phyloP scores from a whole-genome alignment of 2,329 filamentous ascomycete genomes.

The Cladosporium sp. region DNA sequence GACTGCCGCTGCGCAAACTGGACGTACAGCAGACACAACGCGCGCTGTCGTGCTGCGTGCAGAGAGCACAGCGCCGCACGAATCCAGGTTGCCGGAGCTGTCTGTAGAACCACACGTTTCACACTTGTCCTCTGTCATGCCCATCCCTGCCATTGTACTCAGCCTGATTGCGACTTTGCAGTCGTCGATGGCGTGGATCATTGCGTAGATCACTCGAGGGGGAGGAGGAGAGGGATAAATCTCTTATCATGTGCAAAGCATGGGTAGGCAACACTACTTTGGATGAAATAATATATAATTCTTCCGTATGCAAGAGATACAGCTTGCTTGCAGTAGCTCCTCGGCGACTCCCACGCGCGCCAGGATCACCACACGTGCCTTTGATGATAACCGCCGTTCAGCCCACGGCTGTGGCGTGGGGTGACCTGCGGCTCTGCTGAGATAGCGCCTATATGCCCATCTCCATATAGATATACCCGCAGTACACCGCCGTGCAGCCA shows the following conservation, averaged over 20 bases:
- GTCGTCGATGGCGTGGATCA: too few relatives aligned
- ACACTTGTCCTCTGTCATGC: neutral
- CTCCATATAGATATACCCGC: neutral
- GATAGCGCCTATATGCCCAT: neutral
- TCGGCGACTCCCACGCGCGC: neutral
- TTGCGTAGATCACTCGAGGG: too few relatives aligned
- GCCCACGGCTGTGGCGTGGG: constrained; percentile 5
- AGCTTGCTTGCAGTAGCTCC: too few relatives aligned
- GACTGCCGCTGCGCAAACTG: neutral
- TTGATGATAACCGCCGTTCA: constrained; percentile 1
- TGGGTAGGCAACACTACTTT: too few relatives aligned
- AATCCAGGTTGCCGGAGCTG: constrained; percentile 10
- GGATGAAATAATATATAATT: neutral
- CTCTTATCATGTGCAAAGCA: too few relatives aligned
- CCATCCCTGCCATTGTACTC: neutral
- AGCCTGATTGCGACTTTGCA: too few relatives aligned
- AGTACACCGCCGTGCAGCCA: constrained; percentile 1
- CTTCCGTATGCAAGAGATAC: neutral
- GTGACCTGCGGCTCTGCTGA: constrained; percentile 6
- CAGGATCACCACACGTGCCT: constrained; percentile 2
- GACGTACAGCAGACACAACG: neutral
- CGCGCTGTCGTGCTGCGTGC: neutral
- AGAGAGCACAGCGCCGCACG: constrained; percentile 8
- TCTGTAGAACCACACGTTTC: constrained; percentile 11
- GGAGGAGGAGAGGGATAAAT: too few relatives aligned